Evolutionary conservation across 805 yeast species (phyloP).

Genomic region (Kregervanrija pseudodelftensis): DNA sequence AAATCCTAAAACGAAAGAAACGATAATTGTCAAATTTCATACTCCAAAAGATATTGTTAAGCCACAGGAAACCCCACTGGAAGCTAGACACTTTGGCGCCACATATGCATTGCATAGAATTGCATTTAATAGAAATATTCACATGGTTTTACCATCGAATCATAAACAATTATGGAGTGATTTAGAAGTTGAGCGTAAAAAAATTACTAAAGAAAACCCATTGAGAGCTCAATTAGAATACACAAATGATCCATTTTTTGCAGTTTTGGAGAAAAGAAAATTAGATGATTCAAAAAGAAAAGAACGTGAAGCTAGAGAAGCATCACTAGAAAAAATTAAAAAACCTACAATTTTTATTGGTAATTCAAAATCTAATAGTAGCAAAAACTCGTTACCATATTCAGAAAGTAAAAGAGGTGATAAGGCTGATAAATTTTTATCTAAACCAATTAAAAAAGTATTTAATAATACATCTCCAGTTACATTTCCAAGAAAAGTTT

Average conservation of each 20-base stretch:
- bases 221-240: constrained; percentile 45
- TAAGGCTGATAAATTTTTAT: constrained; percentile 1
- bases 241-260: constrained; percentile 70
- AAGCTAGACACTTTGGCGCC: constrained; percentile 87
- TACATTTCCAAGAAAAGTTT: constrained; percentile 46
- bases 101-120: constrained; percentile 79
- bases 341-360: constrained; percentile 40
- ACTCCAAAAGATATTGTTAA: constrained; percentile 43
- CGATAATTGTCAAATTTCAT: constrained; percentile 48
- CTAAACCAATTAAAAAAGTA: too few relatives aligned
- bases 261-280: constrained; percentile 51
- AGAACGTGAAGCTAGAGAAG: constrained; percentile 37
- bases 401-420: neutral
- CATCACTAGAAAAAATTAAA: constrained; percentile 43
- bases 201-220: constrained; percentile 38
- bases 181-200: constrained; percentile 54
- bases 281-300: constrained; percentile 35
- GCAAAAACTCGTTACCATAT: too few relatives aligned
- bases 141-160: constrained; percentile 79
- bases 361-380: neutral
- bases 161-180: constrained; percentile 75
- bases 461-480: neutral
- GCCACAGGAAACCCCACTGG: constrained; percentile 76
- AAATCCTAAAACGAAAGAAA: constrained; percentile 76
- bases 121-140: constrained; percentile 73